These are phyloP conservation scores for Voacanga thouarsii DNA, from an alignment of 257 asterid species.

Conservation along the genomic window DNA sequence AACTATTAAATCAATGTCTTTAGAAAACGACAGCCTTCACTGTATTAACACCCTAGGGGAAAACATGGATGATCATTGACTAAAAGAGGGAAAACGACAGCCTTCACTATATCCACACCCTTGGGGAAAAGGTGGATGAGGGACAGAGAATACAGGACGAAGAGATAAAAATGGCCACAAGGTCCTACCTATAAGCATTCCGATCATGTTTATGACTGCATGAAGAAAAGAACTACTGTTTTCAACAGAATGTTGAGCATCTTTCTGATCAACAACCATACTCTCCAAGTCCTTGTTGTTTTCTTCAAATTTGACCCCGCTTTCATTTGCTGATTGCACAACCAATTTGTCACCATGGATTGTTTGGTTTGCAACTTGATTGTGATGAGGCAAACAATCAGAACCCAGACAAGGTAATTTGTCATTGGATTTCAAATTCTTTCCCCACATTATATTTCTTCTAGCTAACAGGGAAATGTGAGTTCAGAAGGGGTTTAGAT, in stretches of 20 bases:
- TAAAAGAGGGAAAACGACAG: no score
- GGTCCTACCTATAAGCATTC: constrained; percentile 65
- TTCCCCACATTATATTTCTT: constrained; percentile 26
- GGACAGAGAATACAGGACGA: no score
- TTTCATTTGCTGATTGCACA: constrained; percentile 3
- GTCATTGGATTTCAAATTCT: constrained; percentile 22
- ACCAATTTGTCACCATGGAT: constrained; percentile 4
- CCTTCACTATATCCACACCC: no score
- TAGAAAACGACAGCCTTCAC: no score
- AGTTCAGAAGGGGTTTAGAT: neutral
- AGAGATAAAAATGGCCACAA: neutral
- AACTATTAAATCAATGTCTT: no score
- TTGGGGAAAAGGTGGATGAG: no score
- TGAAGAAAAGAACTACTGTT: constrained; percentile 49
- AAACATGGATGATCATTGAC: no score
- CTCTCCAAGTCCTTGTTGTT: constrained; percentile 41
- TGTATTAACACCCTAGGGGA: no score
- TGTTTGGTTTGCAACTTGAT: constrained; percentile 19
- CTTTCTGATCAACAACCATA: constrained; percentile 23
- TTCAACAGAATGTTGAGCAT: constrained; percentile 9
- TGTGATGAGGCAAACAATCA: constrained; percentile 24
- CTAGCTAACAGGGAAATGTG: neutral
- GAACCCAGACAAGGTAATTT: constrained; percentile 19
- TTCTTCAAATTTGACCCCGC: constrained; percentile 6
- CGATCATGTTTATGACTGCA: constrained; percentile 69